These are phyloP conservation scores for Lunasporangiospora selenospora DNA, from an alignment of 192 early-diverging fungal genomes.

Conservation along the genomic window DNA sequence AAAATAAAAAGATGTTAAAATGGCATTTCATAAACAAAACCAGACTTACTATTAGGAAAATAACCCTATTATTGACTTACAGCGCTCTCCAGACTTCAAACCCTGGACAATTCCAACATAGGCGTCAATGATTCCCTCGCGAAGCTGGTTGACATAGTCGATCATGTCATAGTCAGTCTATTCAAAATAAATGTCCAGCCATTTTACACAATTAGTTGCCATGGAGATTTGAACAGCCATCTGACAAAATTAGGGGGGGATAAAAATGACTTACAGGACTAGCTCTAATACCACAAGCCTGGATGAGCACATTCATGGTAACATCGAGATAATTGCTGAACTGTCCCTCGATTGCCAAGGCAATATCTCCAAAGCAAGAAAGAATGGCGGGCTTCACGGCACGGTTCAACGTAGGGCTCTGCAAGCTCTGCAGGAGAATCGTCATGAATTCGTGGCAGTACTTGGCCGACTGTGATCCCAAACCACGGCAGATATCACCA, in stretches of 20 bases:
- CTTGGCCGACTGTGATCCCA: constrained; percentile 75
- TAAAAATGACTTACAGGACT: constrained; percentile 31
- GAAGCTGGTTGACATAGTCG: constrained; percentile 86
- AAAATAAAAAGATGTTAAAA: not conserved
- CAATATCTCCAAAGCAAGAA: constrained; percentile 97
- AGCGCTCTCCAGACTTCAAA: constrained; percentile 77
- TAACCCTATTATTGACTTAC: no score
- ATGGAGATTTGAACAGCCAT: no score
- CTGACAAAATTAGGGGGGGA: no score
- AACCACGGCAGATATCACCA: constrained; percentile 93
- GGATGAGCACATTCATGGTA: constrained; percentile 86
- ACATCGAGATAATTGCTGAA: constrained; percentile 86
- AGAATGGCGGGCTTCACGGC: constrained; percentile 93
- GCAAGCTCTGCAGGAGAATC: constrained; percentile 78
- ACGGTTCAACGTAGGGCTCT: constrained; percentile 78
- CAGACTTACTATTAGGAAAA: no score
- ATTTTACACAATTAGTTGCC: no score
- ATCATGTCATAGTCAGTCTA: constrained; percentile 76
- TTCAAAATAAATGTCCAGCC: constrained; percentile 15
- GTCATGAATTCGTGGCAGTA: constrained; percentile 91
- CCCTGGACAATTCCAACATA: constrained; percentile 98
- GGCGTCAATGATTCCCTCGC: constrained; percentile 92
- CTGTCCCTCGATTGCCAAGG: constrained; percentile 88
- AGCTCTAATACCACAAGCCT: constrained; percentile 77
- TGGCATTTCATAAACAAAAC: no score